Evolutionary conservation across 768 basidiomycete species (phyloP), one percentile per base, ranked within the genome.

Genomic region (Tricholoma terreum): DNA sequence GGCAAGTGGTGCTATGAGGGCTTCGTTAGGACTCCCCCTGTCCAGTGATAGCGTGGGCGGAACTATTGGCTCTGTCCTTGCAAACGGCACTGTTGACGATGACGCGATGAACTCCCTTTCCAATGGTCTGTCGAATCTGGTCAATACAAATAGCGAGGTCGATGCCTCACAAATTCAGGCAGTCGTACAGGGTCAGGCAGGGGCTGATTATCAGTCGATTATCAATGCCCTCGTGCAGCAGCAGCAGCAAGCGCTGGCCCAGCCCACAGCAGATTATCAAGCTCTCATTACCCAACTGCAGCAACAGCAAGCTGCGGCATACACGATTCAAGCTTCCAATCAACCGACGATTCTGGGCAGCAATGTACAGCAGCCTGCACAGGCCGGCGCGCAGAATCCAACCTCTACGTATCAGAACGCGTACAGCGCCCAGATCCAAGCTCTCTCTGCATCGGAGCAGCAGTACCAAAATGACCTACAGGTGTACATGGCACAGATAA

Each of bases 151-250:
- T 56, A 4, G 52, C 64, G 11, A 59, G 7, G 14, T 42, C 38
- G 24, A 63, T 9, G 55, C 62, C 21, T 56, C 63, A 1, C 65
- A 69, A 35, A 52, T 73, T 30, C 69, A 72, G 51, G 69, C 67
- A 21, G 71, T 69, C 17, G 42, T 71, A 35, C 63, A 72, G 51
- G 70, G 67, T 2, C 56, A 63, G 27, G 68, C 69, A 2, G 62
- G 65, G 31, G 67, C 70, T 8, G 68, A 73, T 56, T 74, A 75
- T 57, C 65, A 69, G 52, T 63, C 60, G 1, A 61, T 72, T 6
- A 62, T 73, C 31, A 66, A 69, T 55, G 67, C 68, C 6, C 60
- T 74, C 38, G 46, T 65, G 27, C 61, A 65, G 15, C 71, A 72
- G 55, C 73, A 72, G 52, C 67, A 69, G 55, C 52, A 60, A 14